phyloP scores from a whole-genome alignment of 371 early-diverging fungal genomes.

The Umbelopsis sp. region DNA sequence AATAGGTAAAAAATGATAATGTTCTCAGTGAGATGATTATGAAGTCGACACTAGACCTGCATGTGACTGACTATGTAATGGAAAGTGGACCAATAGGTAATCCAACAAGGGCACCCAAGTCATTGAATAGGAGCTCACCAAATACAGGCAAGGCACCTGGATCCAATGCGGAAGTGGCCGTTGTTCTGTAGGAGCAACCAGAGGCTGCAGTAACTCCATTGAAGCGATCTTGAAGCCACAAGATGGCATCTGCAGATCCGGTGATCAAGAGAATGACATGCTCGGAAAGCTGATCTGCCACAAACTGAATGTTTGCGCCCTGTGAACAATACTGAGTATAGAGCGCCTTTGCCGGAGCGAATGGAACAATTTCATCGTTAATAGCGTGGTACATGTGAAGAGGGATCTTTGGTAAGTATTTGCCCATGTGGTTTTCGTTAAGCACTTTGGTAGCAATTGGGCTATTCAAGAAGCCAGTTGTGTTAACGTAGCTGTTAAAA shows the following conservation, averaged over 20 bases:
- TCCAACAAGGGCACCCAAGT: slow-evolving; percentile 22
- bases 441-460: slow-evolving; percentile 1
- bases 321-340: neutral
- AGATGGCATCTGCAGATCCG: neutral
- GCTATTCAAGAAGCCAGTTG: neutral
- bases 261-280: slow-evolving; percentile 6
- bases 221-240: neutral
- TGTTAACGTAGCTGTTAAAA: neutral
- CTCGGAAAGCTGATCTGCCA: neutral
- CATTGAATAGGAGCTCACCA: slow-evolving; percentile 60
- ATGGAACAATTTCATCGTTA: slow-evolving; percentile 4
- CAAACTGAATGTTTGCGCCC: neutral
- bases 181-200: neutral
- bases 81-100: neutral
- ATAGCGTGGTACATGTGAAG: slow-evolving; percentile 11
- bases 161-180: neutral
- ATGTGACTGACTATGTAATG: neutral
- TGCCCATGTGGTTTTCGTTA: slow-evolving; percentile 7
- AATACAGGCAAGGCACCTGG: slow-evolving; percentile 66
- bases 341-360: neutral
- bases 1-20: too few species aligned
- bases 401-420: slow-evolving; percentile 10
- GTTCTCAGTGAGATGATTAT: too few species aligned
- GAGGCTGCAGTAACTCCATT: neutral
- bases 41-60: too few species aligned